A percentile compares a stretch with the other conserved stretches of the same genome.
These are phyloP conservation scores for Agrocybe praecox DNA, from an alignment of 768 basidiomycete species.

Conservation along the genomic window DNA sequence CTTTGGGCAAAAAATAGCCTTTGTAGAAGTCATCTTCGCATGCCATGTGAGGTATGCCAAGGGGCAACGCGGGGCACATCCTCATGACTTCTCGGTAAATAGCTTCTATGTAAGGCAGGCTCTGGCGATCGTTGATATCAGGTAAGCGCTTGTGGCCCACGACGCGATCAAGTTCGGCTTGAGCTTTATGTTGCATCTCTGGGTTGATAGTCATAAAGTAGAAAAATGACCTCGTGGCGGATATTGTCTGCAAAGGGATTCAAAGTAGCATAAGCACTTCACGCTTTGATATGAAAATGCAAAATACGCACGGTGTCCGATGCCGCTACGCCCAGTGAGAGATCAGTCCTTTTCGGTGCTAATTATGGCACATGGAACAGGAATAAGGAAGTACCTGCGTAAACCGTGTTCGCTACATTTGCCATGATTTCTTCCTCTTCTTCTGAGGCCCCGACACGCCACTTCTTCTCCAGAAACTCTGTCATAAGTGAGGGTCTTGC, in stretches of 20 bases:
- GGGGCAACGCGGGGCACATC: slow-evolving; percentile 15
- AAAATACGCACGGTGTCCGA: slow-evolving; percentile 16
- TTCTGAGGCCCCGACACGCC: background rate
- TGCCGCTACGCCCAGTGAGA: background rate
- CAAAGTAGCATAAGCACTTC: too few species aligned
- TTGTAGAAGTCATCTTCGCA: slow-evolving; percentile 29
- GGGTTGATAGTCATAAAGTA: slow-evolving; percentile 29
- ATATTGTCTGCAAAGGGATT: slow-evolving; percentile 9
- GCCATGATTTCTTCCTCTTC: slow-evolving; percentile 8
- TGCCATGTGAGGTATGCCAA: slow-evolving; percentile 7
- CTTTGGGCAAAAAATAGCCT: slow-evolving; percentile 30
- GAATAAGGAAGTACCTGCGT: slow-evolving; percentile 15
- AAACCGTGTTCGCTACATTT: slow-evolving; percentile 14
- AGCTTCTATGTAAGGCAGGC: slow-evolving; percentile 29
- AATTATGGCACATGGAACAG: background rate
- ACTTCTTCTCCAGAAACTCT: slow-evolving; percentile 10
- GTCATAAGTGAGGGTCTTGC: slow-evolving; percentile 10
- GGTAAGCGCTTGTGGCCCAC: slow-evolving; percentile 32
- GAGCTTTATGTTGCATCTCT: slow-evolving; percentile 32
- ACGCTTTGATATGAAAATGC: too few species aligned
- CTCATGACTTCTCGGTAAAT: slow-evolving; percentile 23
- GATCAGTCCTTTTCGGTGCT: too few species aligned
- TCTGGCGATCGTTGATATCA: slow-evolving; percentile 21
- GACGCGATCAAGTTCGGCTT: slow-evolving; percentile 34
- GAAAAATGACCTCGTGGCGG: slow-evolving; percentile 22